phyloP scores from a whole-genome alignment of 2,329 filamentous ascomycete genomes.

The Aspergillus melleus region DNA sequence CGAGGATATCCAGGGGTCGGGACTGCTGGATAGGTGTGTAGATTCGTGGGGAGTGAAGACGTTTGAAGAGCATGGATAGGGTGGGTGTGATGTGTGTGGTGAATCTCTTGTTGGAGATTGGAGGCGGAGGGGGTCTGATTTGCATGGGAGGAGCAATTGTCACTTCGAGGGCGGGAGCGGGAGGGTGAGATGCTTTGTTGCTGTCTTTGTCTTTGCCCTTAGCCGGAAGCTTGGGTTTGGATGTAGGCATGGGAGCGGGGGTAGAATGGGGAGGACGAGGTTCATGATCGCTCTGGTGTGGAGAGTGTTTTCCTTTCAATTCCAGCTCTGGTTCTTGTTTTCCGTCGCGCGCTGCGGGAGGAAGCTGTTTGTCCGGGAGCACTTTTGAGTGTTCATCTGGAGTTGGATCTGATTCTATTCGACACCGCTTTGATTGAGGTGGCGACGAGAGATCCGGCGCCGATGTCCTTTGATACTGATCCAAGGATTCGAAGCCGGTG shows the following conservation, averaged over 20 bases:
- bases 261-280: background rate
- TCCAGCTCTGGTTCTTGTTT: background rate
- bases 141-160: conserved; percentile 16
- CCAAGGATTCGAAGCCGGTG: background rate
- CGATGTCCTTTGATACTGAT: background rate
- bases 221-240: background rate
- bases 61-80: conserved; percentile 54
- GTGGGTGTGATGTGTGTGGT: conserved; percentile 58
- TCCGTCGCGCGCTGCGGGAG: background rate
- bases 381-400: background rate
- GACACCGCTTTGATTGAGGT: conserved; percentile 13
- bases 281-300: background rate
- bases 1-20: conserved; percentile 57
- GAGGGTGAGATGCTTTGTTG: background rate
- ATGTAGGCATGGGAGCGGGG: background rate
- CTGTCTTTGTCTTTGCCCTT: background rate
- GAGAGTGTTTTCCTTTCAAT: background rate
- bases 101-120: conserved; percentile 48
- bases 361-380: no score
- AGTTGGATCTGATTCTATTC: conserved; percentile 6
- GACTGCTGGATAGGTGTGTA: conserved; percentile 55
- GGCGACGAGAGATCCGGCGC: background rate
- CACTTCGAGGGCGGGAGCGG: background rate
- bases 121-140: conserved; percentile 58
- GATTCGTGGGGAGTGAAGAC: conserved; percentile 53